A percentile compares a stretch with the other conserved stretches of the same genome.
Conservation (phyloP, 257 asterid species). For the Solanum gandarillasii region DNA sequence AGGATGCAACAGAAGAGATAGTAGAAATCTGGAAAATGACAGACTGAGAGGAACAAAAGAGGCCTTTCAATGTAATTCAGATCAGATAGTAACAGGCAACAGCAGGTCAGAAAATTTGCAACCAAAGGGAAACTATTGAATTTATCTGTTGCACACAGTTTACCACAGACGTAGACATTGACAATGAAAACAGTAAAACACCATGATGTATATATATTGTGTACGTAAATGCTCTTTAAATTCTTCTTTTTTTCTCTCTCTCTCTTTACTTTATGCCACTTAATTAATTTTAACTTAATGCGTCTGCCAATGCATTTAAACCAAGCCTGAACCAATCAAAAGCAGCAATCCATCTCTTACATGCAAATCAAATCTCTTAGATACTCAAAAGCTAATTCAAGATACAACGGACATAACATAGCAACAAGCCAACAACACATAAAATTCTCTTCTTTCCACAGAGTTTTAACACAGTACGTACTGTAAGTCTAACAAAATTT, state of each 20-base stretch:
- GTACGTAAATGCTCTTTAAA: background rate
- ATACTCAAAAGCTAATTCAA: background rate
- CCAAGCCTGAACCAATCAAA: constrained; percentile 1
- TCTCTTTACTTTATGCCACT: background rate
- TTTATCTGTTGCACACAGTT: constrained; percentile 17
- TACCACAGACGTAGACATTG: background rate
- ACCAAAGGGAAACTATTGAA: constrained; percentile 9
- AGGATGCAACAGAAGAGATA: background rate
- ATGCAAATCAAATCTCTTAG: constrained; percentile 9
- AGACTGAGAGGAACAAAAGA: background rate
- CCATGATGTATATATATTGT: background rate
- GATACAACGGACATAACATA: background rate
- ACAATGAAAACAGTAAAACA: background rate
- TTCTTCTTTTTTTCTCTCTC: background rate
- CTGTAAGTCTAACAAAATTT: background rate
- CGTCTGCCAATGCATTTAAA: constrained; percentile 18
- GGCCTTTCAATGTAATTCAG: background rate
- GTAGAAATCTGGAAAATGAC: background rate
- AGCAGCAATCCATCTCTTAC: constrained; percentile 17
- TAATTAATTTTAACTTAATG: constrained; percentile 9
- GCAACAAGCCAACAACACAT: background rate
- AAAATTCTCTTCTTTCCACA: background rate
- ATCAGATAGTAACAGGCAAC: constrained; percentile 15
- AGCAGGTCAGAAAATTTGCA: background rate
- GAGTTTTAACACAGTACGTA: background rate